phyloP scores from a whole-genome alignment of 345 rosid genomes.

The Salix suchowensis region DNA sequence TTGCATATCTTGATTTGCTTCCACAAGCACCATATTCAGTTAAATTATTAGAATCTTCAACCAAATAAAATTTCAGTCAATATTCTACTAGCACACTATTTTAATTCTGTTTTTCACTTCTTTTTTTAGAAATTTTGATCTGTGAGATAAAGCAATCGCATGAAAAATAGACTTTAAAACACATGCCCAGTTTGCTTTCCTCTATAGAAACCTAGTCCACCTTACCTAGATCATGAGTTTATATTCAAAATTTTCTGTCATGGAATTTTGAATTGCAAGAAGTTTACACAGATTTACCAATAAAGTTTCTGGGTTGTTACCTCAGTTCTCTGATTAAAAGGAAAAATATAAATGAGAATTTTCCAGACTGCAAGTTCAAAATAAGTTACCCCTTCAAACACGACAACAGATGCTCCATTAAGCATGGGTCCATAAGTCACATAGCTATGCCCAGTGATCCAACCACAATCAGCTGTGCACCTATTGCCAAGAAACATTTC shows the following conservation, averaged over 20 bases:
- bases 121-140: not conserved
- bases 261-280: not conserved
- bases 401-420: constrained; percentile 75
- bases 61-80: not conserved
- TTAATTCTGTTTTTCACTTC: not conserved
- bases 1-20: not conserved
- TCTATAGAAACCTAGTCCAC: not conserved
- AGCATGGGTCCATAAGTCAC: constrained; percentile 98
- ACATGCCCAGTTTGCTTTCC: not conserved
- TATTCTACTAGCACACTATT: not conserved
- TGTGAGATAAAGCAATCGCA: not conserved
- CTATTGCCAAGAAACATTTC: constrained; percentile 35
- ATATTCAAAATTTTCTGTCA: not conserved
- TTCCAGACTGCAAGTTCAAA: not conserved
- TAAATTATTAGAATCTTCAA: not conserved
- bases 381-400: constrained; percentile 86
- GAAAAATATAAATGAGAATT: not conserved
- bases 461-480: constrained; percentile 99
- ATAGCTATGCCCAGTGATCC: constrained; percentile 99
- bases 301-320: not conserved
- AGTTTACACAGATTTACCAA: not conserved
- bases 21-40: not conserved
- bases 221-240: not conserved
- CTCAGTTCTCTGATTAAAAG: constrained; percentile 1
- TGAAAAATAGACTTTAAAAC: not conserved